Base-by-base conservation (phyloP, 306 rosid genomes). In the Pterocarpus macrocarpus region DNA sequence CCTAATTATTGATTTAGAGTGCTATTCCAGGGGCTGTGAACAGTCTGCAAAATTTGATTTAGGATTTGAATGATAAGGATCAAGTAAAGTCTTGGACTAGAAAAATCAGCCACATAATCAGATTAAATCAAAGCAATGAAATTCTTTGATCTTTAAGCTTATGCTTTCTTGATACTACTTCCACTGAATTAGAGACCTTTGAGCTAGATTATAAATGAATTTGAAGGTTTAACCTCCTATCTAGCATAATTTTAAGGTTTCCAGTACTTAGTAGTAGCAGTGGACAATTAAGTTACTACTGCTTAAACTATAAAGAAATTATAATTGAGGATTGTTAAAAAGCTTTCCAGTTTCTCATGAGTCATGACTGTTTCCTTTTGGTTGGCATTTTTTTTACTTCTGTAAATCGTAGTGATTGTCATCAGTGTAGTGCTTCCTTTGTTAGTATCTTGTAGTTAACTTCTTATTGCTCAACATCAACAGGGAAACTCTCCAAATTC, bases 401-500 rank as follows among this genome's bases (percentile, higher is more conserved):
- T 76, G 69, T 41, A 57, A 57, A 11, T 71, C 64, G 4, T 53
- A 69, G 78, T 63, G 45, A 67, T 76, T 66, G 56, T 67, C 78
- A 78, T n/a, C 52, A 16, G 30, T 38, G 35, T 22, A 36, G 63
- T 33, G 59, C 78, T 80, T 56, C 28, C 38, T 39, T 71, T 69
- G 33, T 57, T 78, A 62, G 36, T 35, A 63, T 71, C 61, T 69
- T 44, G 44, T 35, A 61, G 77, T 65, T 68, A 58, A 75, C 74
- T 80, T 83, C 68, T 81, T 79, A 79, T 71, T 81, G 74, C 76
- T 71, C 80, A 5, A 64, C 75, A 16, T 83, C 84, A 89, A 79
- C 91, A 91, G 89, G 97, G 70, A 67, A 91, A 80, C 86, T 81
- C 94, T 43, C 97, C 89, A 61, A 86, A 84, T 77, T 81, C 95